phyloP scores from a whole-genome alignment of 495 filamentous ascomycete genomes.

The Oidiodendron maius region DNA sequence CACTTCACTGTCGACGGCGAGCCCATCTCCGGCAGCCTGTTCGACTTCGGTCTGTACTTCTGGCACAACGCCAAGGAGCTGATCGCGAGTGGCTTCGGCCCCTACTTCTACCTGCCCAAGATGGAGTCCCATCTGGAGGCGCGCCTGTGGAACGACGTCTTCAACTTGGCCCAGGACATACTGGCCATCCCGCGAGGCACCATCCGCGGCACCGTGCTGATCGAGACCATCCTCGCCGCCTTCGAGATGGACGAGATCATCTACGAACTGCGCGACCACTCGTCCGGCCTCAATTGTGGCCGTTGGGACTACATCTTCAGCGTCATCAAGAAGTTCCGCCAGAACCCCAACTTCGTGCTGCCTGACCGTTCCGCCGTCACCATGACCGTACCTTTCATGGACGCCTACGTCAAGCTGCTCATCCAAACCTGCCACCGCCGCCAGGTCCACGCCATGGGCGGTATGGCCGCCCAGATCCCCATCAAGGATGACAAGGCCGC shows the following conservation, averaged over 20 bases:
- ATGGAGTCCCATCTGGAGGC: slow-evolving; percentile 99
- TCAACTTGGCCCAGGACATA: slow-evolving; percentile 94
- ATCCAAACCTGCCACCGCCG: slow-evolving; percentile 97
- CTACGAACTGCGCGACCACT: slow-evolving; percentile 97
- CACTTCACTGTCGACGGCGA: slow-evolving; percentile 95
- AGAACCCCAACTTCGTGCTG: slow-evolving; percentile 86
- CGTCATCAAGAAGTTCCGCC: slow-evolving; percentile 98
- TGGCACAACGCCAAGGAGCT: slow-evolving; percentile 96
- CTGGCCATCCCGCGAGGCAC: slow-evolving; percentile 85
- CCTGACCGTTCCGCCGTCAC: slow-evolving; percentile 89
- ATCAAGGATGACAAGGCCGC: slow-evolving; percentile 89
- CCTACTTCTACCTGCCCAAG: slow-evolving; percentile 99
- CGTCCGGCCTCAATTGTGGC: slow-evolving; percentile 93
- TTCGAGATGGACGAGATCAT: slow-evolving; percentile 99
- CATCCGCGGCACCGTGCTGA: slow-evolving; percentile 91
- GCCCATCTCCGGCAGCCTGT: slow-evolving; percentile 86
- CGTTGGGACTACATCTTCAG: slow-evolving; percentile 99
- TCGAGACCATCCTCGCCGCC: slow-evolving; percentile 97
- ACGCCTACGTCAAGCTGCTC: slow-evolving; percentile 89
- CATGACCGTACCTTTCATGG: slow-evolving; percentile 99
- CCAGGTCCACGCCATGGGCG: slow-evolving; percentile 97
- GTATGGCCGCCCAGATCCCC: slow-evolving; percentile 98
- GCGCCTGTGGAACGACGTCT: slow-evolving; percentile 96
- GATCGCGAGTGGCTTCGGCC: slow-evolving; percentile 75
- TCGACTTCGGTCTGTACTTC: slow-evolving; percentile 99